A percentile compares a stretch with the other conserved stretches of the same genome.
phyloP scores from a whole-genome alignment of 2,329 filamentous ascomycete genomes.

The Aspergillus fijiensis region DNA sequence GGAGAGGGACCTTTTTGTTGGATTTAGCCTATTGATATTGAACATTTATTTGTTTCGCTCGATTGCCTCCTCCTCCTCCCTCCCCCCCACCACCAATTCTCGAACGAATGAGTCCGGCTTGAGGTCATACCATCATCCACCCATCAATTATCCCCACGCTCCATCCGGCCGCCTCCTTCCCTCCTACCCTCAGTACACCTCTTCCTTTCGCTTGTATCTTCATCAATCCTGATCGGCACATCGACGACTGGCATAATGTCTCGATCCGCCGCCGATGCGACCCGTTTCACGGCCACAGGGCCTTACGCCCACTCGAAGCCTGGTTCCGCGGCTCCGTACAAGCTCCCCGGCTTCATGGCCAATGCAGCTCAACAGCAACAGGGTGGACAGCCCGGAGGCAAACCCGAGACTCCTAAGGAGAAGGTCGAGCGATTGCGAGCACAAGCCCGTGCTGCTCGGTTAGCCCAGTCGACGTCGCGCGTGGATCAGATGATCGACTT shows the following conservation, averaged over 20 bases:
- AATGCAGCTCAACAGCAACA: constrained; percentile 16
- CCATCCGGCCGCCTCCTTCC: neutral
- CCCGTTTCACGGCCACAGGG: constrained; percentile 52
- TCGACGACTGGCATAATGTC: constrained; percentile 34
- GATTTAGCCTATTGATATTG: neutral
- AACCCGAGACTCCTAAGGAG: constrained; percentile 64
- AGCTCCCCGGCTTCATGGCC: constrained; percentile 31
- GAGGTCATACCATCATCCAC: neutral
- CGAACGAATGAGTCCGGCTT: neutral
- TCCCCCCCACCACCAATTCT: neutral
- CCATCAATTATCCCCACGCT: neutral
- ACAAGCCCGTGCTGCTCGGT: constrained; percentile 65
- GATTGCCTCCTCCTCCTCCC: neutral
- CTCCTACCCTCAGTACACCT: neutral
- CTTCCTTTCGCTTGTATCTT: neutral
- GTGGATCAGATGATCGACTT: constrained; percentile 56
- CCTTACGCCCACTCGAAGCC: constrained; percentile 49
- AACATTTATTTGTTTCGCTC: neutral
- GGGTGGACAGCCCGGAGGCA: constrained; percentile 25
- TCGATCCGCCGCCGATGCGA: constrained; percentile 51
- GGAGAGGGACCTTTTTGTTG: neutral
- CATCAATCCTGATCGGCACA: neutral
- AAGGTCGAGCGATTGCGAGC: constrained; percentile 67
- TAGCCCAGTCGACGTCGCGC: constrained; percentile 56
- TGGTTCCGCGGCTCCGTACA: constrained; percentile 29